Evolutionary conservation across 306 rosid species (phyloP).

Genomic region (Castanea mollissima): DNA sequence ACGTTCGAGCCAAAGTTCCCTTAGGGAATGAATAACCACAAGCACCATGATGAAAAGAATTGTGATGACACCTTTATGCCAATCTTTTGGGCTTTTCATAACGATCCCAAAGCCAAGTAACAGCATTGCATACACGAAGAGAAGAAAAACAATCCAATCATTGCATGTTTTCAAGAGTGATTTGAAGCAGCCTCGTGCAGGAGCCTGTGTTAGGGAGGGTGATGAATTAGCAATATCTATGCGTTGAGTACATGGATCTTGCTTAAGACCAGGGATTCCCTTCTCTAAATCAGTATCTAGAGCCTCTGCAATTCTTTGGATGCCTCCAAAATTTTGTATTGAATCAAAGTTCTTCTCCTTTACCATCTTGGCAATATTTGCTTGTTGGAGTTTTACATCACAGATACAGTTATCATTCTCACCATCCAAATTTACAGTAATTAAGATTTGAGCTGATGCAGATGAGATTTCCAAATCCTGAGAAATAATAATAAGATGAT

Average conservation of each 20-base stretch:
- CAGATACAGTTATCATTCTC: too few relatives aligned
- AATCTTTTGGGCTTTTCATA: slow-evolving; percentile 1
- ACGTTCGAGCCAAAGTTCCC: slow-evolving; percentile 2
- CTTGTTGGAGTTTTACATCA: background rate
- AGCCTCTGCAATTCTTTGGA: slow-evolving; percentile 12
- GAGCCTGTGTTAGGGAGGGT: background rate
- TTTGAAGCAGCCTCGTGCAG: background rate
- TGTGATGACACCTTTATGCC: slow-evolving; percentile 2
- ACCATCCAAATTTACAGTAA: too few relatives aligned
- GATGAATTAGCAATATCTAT: too few relatives aligned
- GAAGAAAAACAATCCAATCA: slow-evolving; percentile 2
- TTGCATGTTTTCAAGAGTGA: background rate
- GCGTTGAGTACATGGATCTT: too few relatives aligned
- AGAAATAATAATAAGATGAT: too few relatives aligned
- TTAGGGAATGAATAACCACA: background rate
- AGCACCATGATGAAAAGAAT: background rate
- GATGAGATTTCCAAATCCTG: too few relatives aligned
- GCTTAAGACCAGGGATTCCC: background rate
- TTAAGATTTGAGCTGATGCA: too few relatives aligned
- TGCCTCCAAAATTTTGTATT: slow-evolving; percentile 14
- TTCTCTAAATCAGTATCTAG: slow-evolving; percentile 2
- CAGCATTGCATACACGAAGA: background rate
- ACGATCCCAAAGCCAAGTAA: slow-evolving; percentile 14
- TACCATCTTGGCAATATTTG: background rate
- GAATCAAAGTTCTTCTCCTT: background rate